Base-by-base conservation (phyloP, 371 early-diverging fungal species). In the Mortierella sp. region DNA sequence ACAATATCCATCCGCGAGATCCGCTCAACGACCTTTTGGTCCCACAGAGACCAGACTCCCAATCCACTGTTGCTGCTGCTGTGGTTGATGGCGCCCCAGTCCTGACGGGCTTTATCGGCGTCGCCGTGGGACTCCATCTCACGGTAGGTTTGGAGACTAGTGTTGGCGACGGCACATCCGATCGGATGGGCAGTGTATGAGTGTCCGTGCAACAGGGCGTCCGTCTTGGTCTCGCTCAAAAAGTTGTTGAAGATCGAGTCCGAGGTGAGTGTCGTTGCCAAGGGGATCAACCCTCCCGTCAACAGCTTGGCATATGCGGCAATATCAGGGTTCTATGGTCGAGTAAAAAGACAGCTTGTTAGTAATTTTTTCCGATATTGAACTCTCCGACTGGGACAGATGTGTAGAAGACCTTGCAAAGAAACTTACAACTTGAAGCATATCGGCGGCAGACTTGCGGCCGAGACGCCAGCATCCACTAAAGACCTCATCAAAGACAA, bases 181-280 rank as follows among this genome's bases (percentile, higher is more conserved):
- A 95, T 93, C 4, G 97, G 96, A 79, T 96, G 95, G n/a, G 95
- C 96, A 34, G 96, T 96, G 87, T 95, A 96, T 26, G 94, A 94
- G 83, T 96, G 97, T 5, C 96, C 96, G 76, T 96, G 97, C 26
- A 97, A 84, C 53, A 96, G 84, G 61, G 95, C 95, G 57, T 95
- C 94, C 3, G 92, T 88, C 81, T 95, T 95, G 59, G 88, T 88
- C 37, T 91, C 86, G n/a, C 93, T 92, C 55, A 91, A 83, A 79
- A 97, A 96, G 37, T 88, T 87, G 43, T 93, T 86, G 82, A 93
- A 96, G 43, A 97, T 91, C 14, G 91, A 88, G 61, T 92, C 89
- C 10, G 90, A 90, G 0, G 95, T 93, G 37, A 96, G 85, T 0
- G 96, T 96, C 31, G 93, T 92, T 4, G 95, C 94, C 69, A 95